phyloP scores from a whole-genome alignment of 2,329 filamentous ascomycete genomes.

The Lachnellula cervina region DNA sequence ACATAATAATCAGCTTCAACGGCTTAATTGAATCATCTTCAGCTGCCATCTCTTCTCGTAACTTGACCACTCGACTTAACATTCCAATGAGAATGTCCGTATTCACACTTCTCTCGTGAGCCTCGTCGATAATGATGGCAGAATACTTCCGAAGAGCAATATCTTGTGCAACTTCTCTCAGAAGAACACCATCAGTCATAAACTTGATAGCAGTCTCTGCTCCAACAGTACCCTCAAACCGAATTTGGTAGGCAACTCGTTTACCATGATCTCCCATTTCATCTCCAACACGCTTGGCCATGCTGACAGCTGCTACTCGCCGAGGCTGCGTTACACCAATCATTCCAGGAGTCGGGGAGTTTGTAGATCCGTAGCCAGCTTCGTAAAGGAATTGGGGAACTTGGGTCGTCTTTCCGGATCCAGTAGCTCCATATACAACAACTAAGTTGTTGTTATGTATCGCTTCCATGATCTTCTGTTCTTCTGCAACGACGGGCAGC shows the following conservation, averaged over 20 bases:
- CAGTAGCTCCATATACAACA: conserved; percentile 89
- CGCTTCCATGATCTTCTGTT: conserved; percentile 97
- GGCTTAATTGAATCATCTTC: conserved; percentile 70
- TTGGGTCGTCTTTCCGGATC: conserved; percentile 96
- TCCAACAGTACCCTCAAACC: conserved; percentile 81
- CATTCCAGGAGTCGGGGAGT: conserved; percentile 79
- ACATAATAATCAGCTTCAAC: conserved; percentile 96
- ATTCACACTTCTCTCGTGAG: conserved; percentile 94
- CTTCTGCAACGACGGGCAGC: conserved; percentile 87
- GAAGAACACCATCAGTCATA: conserved; percentile 95
- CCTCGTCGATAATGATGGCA: conserved; percentile 90
- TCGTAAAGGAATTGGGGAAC: conserved; percentile 95
- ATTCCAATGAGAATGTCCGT: conserved; percentile 98
- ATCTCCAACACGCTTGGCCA: conserved; percentile 85
- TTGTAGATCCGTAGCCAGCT: conserved; percentile 77
- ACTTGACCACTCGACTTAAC: conserved; percentile 84
- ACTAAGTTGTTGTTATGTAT: conserved; percentile 88
- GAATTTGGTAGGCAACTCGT: conserved; percentile 85
- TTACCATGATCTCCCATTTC: conserved; percentile 76
- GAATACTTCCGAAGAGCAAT: conserved; percentile 87
- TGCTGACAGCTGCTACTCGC: conserved; percentile 91
- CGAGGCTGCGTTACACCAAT: conserved; percentile 94
- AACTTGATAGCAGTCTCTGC: conserved; percentile 90
- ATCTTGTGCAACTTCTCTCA: conserved; percentile 87
- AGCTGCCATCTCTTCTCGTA: conserved; percentile 68